These are phyloP conservation scores for Penstemon davidsonii DNA, from an alignment of 257 asterid species.

Conservation along the genomic window DNA sequence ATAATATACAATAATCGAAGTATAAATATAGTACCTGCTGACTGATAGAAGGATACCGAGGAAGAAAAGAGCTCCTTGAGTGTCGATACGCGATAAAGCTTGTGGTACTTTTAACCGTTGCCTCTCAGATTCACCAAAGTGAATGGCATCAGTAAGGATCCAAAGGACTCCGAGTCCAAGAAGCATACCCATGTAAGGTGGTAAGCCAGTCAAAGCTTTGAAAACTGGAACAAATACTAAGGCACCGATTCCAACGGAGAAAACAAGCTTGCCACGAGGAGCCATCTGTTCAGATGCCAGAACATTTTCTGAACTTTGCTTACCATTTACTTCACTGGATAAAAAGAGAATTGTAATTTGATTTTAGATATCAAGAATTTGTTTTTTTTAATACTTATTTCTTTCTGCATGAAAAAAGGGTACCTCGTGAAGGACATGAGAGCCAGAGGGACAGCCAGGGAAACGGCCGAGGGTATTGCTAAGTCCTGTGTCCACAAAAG, in stretches of 20 bases:
- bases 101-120: constrained; percentile 87
- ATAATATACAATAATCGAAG: neutral
- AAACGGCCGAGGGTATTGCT: constrained; percentile 64
- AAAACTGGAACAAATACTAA: constrained; percentile 83
- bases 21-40: constrained; percentile 62
- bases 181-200: constrained; percentile 94
- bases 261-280: constrained; percentile 94
- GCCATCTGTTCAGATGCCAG: constrained; percentile 94
- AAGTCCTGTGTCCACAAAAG: constrained; percentile 58
- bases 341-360: constrained; percentile 20
- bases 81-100: constrained; percentile 93
- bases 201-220: constrained; percentile 86
- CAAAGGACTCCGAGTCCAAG: constrained; percentile 97
- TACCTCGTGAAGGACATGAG: constrained; percentile 95
- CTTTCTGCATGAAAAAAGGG: constrained; percentile 25
- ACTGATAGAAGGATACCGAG: constrained; percentile 98
- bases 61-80: constrained; percentile 97
- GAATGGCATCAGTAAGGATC: constrained; percentile 96
- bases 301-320: constrained; percentile 57
- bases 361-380: constrained; percentile 20
- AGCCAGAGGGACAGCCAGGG: constrained; percentile 92
- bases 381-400: constrained; percentile 7
- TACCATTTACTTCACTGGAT: constrained; percentile 78
- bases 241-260: constrained; percentile 82
- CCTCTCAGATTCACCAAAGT: constrained; percentile 90